Conservation (phyloP, 495 filamentous ascomycete genomes). For the Daldinia caldariorum region DNA sequence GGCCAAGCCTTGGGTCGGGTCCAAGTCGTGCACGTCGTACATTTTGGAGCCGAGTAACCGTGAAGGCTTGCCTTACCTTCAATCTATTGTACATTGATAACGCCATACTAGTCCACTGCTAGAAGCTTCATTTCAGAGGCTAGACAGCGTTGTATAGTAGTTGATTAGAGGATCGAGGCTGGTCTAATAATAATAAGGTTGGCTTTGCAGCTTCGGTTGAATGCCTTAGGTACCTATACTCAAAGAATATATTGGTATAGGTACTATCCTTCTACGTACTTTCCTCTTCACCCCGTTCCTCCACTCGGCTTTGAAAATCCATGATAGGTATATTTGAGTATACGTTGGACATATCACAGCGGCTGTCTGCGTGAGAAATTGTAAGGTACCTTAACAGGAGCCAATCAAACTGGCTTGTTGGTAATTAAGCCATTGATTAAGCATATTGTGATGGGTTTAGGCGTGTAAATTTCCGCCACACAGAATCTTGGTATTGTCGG, state of each 20-base stretch:
- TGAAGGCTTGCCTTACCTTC: constrained; percentile 12
- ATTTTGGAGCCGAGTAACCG: constrained; percentile 17
- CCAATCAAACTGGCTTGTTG: constrained; percentile 26
- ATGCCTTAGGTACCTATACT: constrained; percentile 24
- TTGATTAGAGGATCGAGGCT: constrained; percentile 23
- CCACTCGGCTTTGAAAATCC: constrained; percentile 10
- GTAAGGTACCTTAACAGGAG: constrained; percentile 10
- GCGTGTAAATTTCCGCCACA: constrained; percentile 32
- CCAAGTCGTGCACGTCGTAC: constrained; percentile 11
- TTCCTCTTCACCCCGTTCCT: constrained; percentile 2
- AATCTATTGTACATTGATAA: neutral
- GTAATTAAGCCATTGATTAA: constrained; percentile 39
- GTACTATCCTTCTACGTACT: neutral
- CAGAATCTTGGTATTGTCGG: constrained; percentile 16
- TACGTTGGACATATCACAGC: constrained; percentile 28
- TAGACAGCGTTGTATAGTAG: constrained; percentile 18
- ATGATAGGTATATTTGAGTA: constrained; percentile 21
- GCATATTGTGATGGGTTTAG: constrained; percentile 42
- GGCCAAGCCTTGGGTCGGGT: too few species aligned
- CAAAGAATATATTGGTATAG: constrained; percentile 9
- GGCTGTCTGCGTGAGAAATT: constrained; percentile 29
- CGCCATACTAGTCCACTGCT: constrained; percentile 29
- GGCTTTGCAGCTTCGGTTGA: constrained; percentile 14
- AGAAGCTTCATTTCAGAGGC: constrained; percentile 35
- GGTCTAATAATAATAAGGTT: constrained; percentile 31